Percentiles rank a stretch among this genome's conserved stretches.
Conservation (phyloP, 2,329 filamentous ascomycete species). For the Nakataea oryzae region DNA sequence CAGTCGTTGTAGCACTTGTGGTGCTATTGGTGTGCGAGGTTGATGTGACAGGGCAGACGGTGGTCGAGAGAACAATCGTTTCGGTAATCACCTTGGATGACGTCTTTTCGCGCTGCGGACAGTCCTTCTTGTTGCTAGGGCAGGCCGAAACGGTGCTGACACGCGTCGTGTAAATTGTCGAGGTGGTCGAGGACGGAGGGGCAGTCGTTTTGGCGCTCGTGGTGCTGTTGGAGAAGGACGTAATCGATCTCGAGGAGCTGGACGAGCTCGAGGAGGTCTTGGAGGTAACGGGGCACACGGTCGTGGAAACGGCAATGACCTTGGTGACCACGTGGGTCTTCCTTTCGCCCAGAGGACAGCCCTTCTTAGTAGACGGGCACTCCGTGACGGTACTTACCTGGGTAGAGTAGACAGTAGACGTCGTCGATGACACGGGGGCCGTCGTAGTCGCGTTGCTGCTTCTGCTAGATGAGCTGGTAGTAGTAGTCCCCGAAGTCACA, state of each 20-base stretch:
- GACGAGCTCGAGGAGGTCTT: neutral
- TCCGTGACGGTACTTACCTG: neutral
- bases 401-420: neutral
- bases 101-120: neutral
- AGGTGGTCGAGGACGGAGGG: neutral
- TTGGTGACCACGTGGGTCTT: neutral
- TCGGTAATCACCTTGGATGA: neutral
- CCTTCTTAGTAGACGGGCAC: neutral
- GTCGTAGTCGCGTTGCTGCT: neutral
- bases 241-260: neutral
- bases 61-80: neutral
- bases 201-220: no score
- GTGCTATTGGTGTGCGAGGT: neutral
- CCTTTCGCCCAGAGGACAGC: neutral
- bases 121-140: neutral
- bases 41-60: neutral
- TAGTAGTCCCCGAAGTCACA: neutral
- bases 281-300: neutral
- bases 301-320: slow-evolving; percentile 1
- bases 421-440: neutral
- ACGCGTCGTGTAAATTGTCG: neutral
- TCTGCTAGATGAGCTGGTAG: neutral
- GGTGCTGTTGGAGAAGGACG: neutral
- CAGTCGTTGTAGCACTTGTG: neutral
- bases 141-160: neutral